These are phyloP conservation scores for Annona cherimola DNA, from an alignment of 164 flowering plant genomes.

Conservation along the genomic window DNA sequence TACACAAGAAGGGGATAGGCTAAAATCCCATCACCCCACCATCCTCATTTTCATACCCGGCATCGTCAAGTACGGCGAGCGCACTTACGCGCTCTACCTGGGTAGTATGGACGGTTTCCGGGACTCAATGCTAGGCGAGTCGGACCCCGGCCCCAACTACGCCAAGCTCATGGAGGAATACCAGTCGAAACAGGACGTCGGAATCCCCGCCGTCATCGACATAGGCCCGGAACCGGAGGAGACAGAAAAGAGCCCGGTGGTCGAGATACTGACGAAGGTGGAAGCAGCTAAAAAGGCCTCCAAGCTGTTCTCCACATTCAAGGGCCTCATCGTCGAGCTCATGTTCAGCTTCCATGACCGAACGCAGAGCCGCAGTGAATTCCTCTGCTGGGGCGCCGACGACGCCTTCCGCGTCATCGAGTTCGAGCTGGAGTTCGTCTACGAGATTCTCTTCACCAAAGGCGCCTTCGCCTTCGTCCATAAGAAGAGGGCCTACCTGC, in stretches of 20 bases:
- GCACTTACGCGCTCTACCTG: conserved; percentile 30
- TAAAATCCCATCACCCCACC: no score
- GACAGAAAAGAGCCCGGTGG: not conserved
- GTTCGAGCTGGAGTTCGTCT: conserved; percentile 23
- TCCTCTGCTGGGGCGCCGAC: not conserved
- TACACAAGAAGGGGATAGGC: no score
- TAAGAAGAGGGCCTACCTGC: not conserved
- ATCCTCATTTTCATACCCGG: conserved; percentile 33
- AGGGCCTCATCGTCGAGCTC: conserved; percentile 22
- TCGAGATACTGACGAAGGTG: no score
- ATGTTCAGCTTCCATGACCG: conserved; percentile 25
- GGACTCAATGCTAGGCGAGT: not conserved
- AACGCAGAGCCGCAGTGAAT: conserved; percentile 11
- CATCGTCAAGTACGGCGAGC: conserved; percentile 37
- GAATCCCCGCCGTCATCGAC: conserved; percentile 19
- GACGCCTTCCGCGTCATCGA: conserved; percentile 26
- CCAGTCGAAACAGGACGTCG: conserved; percentile 21
- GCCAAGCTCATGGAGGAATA: conserved; percentile 41
- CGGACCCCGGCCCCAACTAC: conserved; percentile 31
- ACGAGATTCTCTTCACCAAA: conserved; percentile 31
- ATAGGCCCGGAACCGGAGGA: conserved; percentile 11
- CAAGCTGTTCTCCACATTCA: not conserved
- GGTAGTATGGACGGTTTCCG: conserved; percentile 28
- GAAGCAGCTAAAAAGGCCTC: not conserved
- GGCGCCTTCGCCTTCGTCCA: conserved; percentile 14